Conservation (phyloP, 2,329 filamentous ascomycete genomes). For the Ophioceras dolichostomum region DNA sequence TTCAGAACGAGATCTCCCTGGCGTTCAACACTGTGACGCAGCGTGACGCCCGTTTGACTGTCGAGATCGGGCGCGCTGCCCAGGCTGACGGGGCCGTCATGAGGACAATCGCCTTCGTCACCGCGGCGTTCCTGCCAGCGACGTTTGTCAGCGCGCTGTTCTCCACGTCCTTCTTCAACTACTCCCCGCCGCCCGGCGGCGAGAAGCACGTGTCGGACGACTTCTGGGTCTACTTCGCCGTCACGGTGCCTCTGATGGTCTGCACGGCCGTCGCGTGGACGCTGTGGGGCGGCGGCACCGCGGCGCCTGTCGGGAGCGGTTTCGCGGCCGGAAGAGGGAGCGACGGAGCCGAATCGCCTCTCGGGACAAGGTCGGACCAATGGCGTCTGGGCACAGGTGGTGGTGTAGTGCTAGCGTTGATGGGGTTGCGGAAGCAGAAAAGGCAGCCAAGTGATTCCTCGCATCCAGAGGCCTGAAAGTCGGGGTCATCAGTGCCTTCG, state of each 20-base stretch:
- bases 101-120: conserved; percentile 36
- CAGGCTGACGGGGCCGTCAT: conserved; percentile 36
- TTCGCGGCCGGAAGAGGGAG: too few species aligned
- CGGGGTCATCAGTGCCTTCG: too few species aligned
- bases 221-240: conserved; percentile 19
- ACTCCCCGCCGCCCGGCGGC: conserved; percentile 5
- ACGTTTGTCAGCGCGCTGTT: conserved; percentile 38
- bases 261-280: conserved; percentile 6
- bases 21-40: conserved; percentile 30
- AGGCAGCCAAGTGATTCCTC: too few species aligned
- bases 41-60: conserved; percentile 22
- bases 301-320: too few species aligned
- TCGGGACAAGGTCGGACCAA: too few species aligned
- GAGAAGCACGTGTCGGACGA: conserved; percentile 14
- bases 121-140: conserved; percentile 33
- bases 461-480: too few species aligned
- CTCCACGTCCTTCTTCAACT: conserved; percentile 30
- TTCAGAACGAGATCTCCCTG: conserved; percentile 44
- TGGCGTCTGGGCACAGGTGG: too few species aligned
- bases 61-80: conserved; percentile 25
- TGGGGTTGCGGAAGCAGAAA: too few species aligned
- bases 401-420: too few species aligned
- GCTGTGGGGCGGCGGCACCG: too few species aligned
- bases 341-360: too few species aligned
- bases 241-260: conserved; percentile 12